A percentile compares a stretch with the other conserved stretches of the same genome.
phyloP scores from a whole-genome alignment of 257 asterid species.

The Fraxinus quadrangulata region DNA sequence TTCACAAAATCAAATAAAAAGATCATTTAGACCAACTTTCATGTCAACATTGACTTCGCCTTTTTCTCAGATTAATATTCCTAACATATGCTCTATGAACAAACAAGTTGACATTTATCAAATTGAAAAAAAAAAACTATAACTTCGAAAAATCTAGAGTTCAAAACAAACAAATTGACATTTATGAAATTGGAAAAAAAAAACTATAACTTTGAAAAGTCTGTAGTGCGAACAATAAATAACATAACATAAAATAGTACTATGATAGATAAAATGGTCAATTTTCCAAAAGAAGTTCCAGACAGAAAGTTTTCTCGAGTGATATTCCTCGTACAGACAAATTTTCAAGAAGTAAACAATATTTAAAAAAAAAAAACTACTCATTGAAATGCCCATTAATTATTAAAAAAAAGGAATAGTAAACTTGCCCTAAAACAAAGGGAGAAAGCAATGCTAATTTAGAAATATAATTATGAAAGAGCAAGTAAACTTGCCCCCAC shows the following conservation, averaged over 20 bases:
- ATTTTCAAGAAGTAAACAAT: background rate
- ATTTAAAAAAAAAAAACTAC: no score
- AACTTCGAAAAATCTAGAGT: background rate
- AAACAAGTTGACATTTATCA: background rate
- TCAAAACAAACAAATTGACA: background rate
- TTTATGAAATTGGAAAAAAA: background rate
- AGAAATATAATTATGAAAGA: background rate
- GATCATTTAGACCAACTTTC: background rate
- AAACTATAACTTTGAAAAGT: background rate
- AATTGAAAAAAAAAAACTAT: background rate
- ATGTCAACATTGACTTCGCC: background rate
- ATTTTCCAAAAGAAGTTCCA: background rate
- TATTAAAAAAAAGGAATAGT: no score
- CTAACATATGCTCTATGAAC: background rate
- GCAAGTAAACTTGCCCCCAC: background rate
- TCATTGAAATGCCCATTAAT: background rate
- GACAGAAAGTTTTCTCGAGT: background rate
- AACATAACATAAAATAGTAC: background rate
- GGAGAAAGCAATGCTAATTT: no score
- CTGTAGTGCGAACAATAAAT: background rate
- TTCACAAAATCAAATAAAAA: background rate
- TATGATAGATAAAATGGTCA: background rate
- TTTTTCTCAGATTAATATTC: background rate
- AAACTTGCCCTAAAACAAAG: no score
- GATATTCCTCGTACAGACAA: background rate